phyloP scores from a whole-genome alignment of 2,329 filamentous ascomycete species.

The Fusarium acutatum region DNA sequence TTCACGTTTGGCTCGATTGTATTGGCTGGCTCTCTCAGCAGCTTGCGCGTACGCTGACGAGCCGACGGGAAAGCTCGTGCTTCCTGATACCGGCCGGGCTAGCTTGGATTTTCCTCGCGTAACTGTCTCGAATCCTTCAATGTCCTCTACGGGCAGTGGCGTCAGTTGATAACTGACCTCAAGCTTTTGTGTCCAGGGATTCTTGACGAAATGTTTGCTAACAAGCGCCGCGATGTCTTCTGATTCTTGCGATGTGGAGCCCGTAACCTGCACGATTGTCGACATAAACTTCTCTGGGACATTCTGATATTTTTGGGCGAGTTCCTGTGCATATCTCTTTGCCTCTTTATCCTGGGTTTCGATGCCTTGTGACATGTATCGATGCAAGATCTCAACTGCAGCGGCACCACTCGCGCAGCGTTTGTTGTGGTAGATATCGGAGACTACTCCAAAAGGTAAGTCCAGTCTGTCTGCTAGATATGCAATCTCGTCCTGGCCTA shows the following conservation, averaged over 20 bases:
- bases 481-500: constrained; percentile 52
- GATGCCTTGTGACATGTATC: constrained; percentile 52
- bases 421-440: constrained; percentile 51
- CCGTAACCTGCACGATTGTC: constrained; percentile 53
- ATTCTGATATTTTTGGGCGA: constrained; percentile 51
- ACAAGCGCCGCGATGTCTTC: constrained; percentile 54
- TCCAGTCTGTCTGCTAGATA: constrained; percentile 56
- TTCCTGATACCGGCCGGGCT: neutral
- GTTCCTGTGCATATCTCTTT: constrained; percentile 44
- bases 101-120: constrained; percentile 19
- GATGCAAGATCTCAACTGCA: constrained; percentile 54
- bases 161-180: constrained; percentile 51
- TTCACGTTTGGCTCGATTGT: constrained; percentile 45
- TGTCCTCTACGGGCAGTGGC: constrained; percentile 47
- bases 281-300: constrained; percentile 55
- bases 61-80: neutral
- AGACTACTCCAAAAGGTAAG: constrained; percentile 52
- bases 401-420: constrained; percentile 51
- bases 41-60: constrained; percentile 41
- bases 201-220: constrained; percentile 54
- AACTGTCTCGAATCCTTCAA: constrained; percentile 41
- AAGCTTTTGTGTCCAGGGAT: constrained; percentile 48
- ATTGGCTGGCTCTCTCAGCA: constrained; percentile 39
- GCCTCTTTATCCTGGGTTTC: constrained; percentile 44
- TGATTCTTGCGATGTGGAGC: constrained; percentile 45